Base-by-base conservation (phyloP, 2,329 filamentous ascomycete species). In the Elsinoe perseae region DNA sequence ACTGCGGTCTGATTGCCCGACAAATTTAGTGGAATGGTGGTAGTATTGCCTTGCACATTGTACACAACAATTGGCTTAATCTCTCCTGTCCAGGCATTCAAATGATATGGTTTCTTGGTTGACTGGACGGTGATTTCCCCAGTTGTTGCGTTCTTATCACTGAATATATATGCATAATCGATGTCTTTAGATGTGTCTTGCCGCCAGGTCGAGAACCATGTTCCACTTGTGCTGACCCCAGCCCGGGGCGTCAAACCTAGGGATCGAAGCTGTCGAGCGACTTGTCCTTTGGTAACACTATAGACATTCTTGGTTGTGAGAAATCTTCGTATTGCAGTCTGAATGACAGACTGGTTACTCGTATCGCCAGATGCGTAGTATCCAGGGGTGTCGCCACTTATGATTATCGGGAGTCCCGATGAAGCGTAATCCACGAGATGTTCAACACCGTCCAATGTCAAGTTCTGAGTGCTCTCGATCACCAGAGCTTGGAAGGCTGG, bases 401-500 rank as follows among this genome's bases (percentile, higher is more conserved):
- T 14, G 9, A 38, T 18, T 4, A 38, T 38, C 10, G 34, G 34
- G 4, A 38, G 34, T 14, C 34, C 34, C n/a, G 9, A 18, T 5
- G 10, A 18, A 14, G 34, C 34, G n/a, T 14, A 38, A 5, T 38
- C 34, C 4, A 5, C 34, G 16, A 38, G 34, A 14, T 38, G 5
- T 0, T 62, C 50, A 0, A 70, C 68, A 0, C 66, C 73, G 1
- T 58, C 30, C 0, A 69, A 23, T 0, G 74, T 75, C 3, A 76
- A 53, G 0, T 66, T 69, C 7, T 72, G 65, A 10, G 71, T 70
- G 1, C 60, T 62, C 3, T 62, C 61, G 14, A 78, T 55, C 0
- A 78, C 61, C 4, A 79, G 55, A 0, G 75, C 74, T 52, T 73
- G 72, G 65, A 71, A 78, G 0, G 65, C 68, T 34, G 71, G 75